A percentile compares a stretch with the other conserved stretches of the same genome.
Evolutionary conservation across 2,329 filamentous ascomycete species (phyloP).

Genomic region (Penicillium sp.): DNA sequence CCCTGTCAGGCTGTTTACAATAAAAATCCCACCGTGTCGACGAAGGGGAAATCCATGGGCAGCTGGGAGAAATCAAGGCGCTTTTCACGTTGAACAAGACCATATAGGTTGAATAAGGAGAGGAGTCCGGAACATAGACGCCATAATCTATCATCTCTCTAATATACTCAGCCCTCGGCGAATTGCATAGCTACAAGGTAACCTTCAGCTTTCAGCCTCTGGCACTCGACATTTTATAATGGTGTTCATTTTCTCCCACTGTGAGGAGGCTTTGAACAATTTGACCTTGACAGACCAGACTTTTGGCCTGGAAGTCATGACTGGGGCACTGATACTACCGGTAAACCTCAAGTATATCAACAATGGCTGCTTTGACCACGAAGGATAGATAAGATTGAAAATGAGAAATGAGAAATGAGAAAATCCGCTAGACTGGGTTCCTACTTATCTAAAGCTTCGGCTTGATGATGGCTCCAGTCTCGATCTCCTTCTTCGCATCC

Average conservation of each 20-base stretch:
- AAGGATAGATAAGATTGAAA: too few relatives aligned
- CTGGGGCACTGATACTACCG: constrained; percentile 1
- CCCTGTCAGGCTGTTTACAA: constrained; percentile 46
- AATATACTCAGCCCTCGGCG: constrained; percentile 14
- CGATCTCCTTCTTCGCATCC: constrained; percentile 45
- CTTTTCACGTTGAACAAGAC: constrained; percentile 44
- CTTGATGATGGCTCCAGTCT: constrained; percentile 15
- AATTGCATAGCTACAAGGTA: constrained; percentile 3
- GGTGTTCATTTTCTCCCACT: constrained; percentile 18
- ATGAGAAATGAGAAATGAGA: too few relatives aligned
- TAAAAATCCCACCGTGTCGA: constrained; percentile 37
- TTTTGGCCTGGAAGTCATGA: constrained; percentile 14
- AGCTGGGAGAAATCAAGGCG: constrained; percentile 44
- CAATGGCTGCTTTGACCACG: too few relatives aligned
- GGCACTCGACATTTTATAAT: constrained; percentile 14
- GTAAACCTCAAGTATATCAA: too few relatives aligned
- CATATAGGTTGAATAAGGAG: constrained; percentile 33
- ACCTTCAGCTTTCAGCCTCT: constrained; percentile 12
- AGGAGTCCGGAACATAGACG: constrained; percentile 12
- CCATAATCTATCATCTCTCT: constrained; percentile 10
- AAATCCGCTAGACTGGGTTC: not conserved
- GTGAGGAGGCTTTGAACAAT: constrained; percentile 15
- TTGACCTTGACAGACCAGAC: constrained; percentile 16
- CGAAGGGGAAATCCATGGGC: constrained; percentile 39
- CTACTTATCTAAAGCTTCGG: constrained; percentile 11